Conservation (phyloP, 2,329 filamentous ascomycete species). For the Fusarium napiforme region DNA sequence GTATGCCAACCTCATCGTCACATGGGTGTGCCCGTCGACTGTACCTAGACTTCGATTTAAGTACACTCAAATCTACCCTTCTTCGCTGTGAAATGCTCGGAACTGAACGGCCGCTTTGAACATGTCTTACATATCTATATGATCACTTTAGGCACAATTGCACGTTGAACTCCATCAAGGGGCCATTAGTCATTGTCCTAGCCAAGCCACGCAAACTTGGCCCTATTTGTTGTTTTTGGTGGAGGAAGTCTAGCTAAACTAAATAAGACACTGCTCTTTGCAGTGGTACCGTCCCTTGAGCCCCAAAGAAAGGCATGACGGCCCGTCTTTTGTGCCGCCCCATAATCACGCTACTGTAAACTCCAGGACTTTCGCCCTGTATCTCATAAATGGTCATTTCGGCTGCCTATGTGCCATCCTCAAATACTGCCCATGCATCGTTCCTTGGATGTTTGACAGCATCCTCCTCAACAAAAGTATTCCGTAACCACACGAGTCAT, state of each 20-base stretch:
- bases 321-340: slow-evolving; percentile 46
- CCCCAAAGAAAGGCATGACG: slow-evolving; percentile 47
- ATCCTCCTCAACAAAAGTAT: slow-evolving; percentile 47
- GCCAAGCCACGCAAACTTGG: slow-evolving; percentile 47
- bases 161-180: slow-evolving; percentile 8
- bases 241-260: slow-evolving; percentile 53
- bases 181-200: slow-evolving; percentile 33
- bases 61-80: background rate
- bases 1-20: background rate
- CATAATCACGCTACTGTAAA: slow-evolving; percentile 52
- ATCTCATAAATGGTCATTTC: slow-evolving; percentile 54
- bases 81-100: background rate
- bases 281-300: slow-evolving; percentile 49
- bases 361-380: slow-evolving; percentile 47
- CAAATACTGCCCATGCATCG: slow-evolving; percentile 42
- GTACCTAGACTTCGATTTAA: background rate
- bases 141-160: background rate
- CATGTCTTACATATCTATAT: background rate
- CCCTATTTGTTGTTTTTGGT: slow-evolving; percentile 45
- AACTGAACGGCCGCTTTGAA: background rate
- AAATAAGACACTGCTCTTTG: slow-evolving; percentile 46
- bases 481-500: slow-evolving; percentile 47
- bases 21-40: background rate
- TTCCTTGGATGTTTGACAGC: slow-evolving; percentile 36
- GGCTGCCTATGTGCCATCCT: slow-evolving; percentile 48